phyloP scores from a whole-genome alignment of 306 rosid genomes.

The Arachis hypogaea region DNA sequence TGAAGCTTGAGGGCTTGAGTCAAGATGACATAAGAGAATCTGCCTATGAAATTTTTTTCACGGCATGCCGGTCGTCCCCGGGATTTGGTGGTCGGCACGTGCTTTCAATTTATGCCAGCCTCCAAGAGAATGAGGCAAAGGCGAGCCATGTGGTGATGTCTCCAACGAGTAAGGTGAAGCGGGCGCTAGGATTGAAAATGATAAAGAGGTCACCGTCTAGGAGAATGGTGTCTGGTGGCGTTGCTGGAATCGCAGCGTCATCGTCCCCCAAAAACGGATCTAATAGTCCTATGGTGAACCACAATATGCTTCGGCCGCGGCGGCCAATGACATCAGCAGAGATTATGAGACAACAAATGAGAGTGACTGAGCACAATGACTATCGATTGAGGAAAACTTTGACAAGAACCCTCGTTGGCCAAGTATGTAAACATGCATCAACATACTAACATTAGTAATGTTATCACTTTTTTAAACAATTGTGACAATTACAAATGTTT shows the following conservation, averaged over 20 bases:
- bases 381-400: constrained; percentile 79
- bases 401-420: constrained; percentile 91
- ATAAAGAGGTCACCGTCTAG: constrained; percentile 82
- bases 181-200: constrained; percentile 83
- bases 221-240: constrained; percentile 64
- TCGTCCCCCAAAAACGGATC: constrained; percentile 51
- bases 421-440: constrained; percentile 52
- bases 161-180: constrained; percentile 77
- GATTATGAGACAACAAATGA: constrained; percentile 98
- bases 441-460: background rate
- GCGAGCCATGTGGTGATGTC: constrained; percentile 64
- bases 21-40: constrained; percentile 68
- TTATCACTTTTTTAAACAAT: too few species aligned
- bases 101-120: constrained; percentile 51
- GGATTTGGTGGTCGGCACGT: constrained; percentile 81
- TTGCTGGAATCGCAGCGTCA: constrained; percentile 49
- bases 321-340: constrained; percentile 99
- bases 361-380: constrained; percentile 86
- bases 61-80: constrained; percentile 77
- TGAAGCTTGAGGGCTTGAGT: constrained; percentile 51
- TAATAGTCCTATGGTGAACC: constrained; percentile 44
- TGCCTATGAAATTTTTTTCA: constrained; percentile 90
- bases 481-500: background rate
- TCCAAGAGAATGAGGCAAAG: constrained; percentile 30
- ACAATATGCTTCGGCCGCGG: constrained; percentile 57